Base-by-base conservation (phyloP, 2,329 filamentous ascomycete genomes). In the Botrytis galanthina region DNA sequence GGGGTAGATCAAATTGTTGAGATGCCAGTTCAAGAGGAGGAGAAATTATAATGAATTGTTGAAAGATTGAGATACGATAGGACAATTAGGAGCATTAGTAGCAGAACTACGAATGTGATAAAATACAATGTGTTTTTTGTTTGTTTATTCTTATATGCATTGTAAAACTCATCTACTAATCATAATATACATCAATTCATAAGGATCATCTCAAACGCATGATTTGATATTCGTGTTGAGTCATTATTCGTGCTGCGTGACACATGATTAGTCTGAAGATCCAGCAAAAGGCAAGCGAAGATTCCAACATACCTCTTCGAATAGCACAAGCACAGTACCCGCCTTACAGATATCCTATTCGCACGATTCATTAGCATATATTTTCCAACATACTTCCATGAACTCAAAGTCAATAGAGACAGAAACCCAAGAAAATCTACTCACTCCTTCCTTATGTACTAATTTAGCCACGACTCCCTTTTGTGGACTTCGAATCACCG, bases 1-100 rank as follows among this genome's bases (percentile, higher is more conserved):
- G 96, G 95, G 0, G 84, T 96, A 77, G 95, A 98, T 82, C 96
- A 98, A 83, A 86, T 98, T 77, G 91, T 95, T 71, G 96, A 99
- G 82, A 86, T 97, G 60, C 83, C 83, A 22, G 79, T 81, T 18
- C 82, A 82, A 64, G 85, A 82, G 51, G 83, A 86, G 76, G 90
- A 87, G 18, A 74, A 69, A 70, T 59, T 59, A n/a, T 69, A 7
- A 57, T 16, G n/a, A 12, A 42, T 16, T n/a, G 22, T 39, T 22
- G 1, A 32, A 20, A 37, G 10, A 29, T 39, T 22, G 1, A 32
- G 10, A 37, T 29, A 48, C 37, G 42, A 42, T 1, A 1, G 42
- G 2, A 35, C 32, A 35, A 29, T 20, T 42, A 32, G 18, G 62
- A 46, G 42, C 16, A 9, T 3, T 2, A 18, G 20, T 9, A 48